A percentile compares a stretch with the other conserved stretches of the same genome.
These are phyloP conservation scores for Luffa aegyptiaca DNA, from an alignment of 306 rosid genomes.

Conservation along the genomic window DNA sequence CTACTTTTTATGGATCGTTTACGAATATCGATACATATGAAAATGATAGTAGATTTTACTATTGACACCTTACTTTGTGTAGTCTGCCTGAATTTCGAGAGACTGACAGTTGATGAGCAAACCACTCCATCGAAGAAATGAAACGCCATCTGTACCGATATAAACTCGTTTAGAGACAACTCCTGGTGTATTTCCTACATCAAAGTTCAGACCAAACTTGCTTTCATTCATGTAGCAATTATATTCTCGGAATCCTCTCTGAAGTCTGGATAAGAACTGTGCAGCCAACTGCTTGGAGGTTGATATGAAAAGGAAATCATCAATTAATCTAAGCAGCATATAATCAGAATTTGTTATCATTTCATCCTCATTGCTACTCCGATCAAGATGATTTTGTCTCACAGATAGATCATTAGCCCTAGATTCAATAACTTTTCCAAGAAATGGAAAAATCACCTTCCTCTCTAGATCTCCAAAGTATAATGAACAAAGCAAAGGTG, in stretches of 20 bases:
- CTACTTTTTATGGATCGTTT: neutral
- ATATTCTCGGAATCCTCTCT: slow-evolving; percentile 67
- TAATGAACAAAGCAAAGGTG: slow-evolving; percentile 76
- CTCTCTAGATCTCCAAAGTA: slow-evolving; percentile 70
- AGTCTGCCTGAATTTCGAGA: slow-evolving; percentile 82
- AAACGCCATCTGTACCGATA: slow-evolving; percentile 39
- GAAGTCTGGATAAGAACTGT: slow-evolving; percentile 50
- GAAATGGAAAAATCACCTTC: slow-evolving; percentile 61
- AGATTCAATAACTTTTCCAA: slow-evolving; percentile 32
- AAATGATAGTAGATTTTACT: slow-evolving; percentile 5
- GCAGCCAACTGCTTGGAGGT: slow-evolving; percentile 69
- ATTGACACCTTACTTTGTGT: slow-evolving; percentile 43
- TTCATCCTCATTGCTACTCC: slow-evolving; percentile 10
- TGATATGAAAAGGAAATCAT: slow-evolving; percentile 73
- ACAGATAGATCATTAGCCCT: neutral
- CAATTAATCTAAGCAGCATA: slow-evolving; percentile 51
- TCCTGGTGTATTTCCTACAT: slow-evolving; percentile 25
- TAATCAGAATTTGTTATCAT: slow-evolving; percentile 21
- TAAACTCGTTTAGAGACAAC: slow-evolving; percentile 32
- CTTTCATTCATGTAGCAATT: slow-evolving; percentile 81
- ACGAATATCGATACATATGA: neutral
- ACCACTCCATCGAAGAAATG: slow-evolving; percentile 83
- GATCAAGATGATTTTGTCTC: neutral
- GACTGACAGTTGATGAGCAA: slow-evolving; percentile 71
- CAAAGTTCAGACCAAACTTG: slow-evolving; percentile 65